Conservation (phyloP, 2,329 filamentous ascomycete genomes). For the Botrytis galanthina region DNA sequence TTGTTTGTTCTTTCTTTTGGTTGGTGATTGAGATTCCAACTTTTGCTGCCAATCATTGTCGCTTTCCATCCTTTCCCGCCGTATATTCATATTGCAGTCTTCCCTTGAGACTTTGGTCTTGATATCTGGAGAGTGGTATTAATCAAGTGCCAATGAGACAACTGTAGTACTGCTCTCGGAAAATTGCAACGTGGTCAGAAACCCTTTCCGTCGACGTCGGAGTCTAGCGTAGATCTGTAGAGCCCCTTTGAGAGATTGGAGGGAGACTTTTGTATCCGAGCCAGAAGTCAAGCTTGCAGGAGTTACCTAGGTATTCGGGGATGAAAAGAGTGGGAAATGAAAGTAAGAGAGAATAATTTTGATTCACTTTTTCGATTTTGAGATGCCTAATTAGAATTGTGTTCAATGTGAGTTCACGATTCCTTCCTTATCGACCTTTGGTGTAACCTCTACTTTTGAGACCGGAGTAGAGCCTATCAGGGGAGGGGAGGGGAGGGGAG, state of each 20-base stretch:
- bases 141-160: neutral
- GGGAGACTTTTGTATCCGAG: neutral
- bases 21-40: neutral
- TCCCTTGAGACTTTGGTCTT: neutral
- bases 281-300: neutral
- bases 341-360: rapidly evolving
- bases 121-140: neutral
- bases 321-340: neutral
- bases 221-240: too few species aligned
- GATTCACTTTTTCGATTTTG: neutral
- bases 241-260: neutral
- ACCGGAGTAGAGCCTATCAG: neutral
- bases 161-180: neutral
- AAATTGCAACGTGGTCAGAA: neutral
- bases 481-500: too few species aligned
- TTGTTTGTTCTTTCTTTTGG: neutral
- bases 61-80: neutral
- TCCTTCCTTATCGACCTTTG: rapidly evolving
- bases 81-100: neutral
- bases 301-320: too few species aligned
- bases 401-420: neutral
- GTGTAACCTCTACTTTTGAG: rapidly evolving
- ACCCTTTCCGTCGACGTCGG: rapidly evolving
- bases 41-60: neutral
- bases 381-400: neutral